Evolutionary conservation across 2,329 filamentous ascomycete genomes (phyloP), one percentile per base, ranked within the genome.

Genomic region (Nigrospora oryzae): DNA sequence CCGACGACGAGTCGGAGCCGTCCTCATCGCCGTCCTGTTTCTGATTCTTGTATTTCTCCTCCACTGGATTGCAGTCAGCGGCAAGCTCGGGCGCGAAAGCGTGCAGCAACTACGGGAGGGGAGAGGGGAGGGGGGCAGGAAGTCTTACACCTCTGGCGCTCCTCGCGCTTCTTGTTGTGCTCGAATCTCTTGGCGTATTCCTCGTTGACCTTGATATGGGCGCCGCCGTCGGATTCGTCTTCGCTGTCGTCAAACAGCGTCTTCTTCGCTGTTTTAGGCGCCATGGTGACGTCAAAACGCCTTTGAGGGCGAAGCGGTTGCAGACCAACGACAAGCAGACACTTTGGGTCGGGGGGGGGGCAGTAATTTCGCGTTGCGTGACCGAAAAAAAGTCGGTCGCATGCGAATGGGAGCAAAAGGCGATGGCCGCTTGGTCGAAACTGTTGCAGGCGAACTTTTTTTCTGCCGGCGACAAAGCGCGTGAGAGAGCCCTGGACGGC

Each of bases 141-240:
- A 5, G 7, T 66, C 79, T 56, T 58, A 86, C 83, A 64, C 59
- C 78, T 75, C 14, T 89, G 83, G 51, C 81, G 70, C 63, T 98
- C 93, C 61, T 95, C 90, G 46, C 91, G 80, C 70, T 95, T 95
- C 71, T 97, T 96, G 69, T 98, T 98, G 68, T 97, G 78, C 64
- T 98, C 93, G 56, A 95, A 97, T 36, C 88, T 77, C 54, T 79
- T 81, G 37, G 93, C 93, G 63, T 84, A 98, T 43, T 94, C 88
- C 62, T 89, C 74, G 65, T 98, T 97, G 65, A 98, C 83, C 62
- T 86, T 89, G 62, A 97, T 77, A 30, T 64, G 63, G 34, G 62
- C 53, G 28, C 68, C 68, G 51, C 70, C 64, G 39, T 69, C 67
- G 11, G 65, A 65, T 43, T 74, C 70, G 14, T 70, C 71, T 45